Evolutionary conservation across 2,329 filamentous ascomycete species (phyloP).

Genomic region (Colletotrichum endophyticum): DNA sequence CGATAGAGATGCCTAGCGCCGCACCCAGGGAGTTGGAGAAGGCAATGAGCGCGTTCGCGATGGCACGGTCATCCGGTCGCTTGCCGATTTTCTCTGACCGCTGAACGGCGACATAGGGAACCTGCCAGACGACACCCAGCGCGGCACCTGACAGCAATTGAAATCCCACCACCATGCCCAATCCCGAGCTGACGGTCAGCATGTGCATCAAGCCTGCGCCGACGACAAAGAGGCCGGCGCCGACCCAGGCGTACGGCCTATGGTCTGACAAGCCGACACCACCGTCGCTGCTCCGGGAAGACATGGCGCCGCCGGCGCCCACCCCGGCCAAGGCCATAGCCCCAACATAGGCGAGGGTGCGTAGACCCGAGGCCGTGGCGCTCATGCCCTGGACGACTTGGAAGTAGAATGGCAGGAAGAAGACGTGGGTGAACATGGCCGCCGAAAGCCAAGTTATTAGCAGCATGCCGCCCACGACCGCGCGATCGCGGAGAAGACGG

Average conservation of each 20-base stretch:
- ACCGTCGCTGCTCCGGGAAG: constrained; percentile 42
- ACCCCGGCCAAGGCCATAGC: constrained; percentile 52
- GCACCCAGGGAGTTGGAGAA: background rate
- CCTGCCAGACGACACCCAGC: background rate
- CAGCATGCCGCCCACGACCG: constrained; percentile 42
- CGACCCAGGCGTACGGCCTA: constrained; percentile 37
- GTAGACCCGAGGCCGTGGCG: constrained; percentile 57
- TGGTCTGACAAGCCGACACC: background rate
- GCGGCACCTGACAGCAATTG: constrained; percentile 33
- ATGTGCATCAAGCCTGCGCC: constrained; percentile 61
- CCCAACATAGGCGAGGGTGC: constrained; percentile 53
- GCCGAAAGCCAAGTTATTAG: constrained; percentile 35
- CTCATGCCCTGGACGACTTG: constrained; percentile 56
- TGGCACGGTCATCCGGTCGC: background rate
- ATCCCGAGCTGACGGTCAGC: constrained; percentile 52
- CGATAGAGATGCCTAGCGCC: background rate
- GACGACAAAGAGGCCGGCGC: constrained; percentile 44
- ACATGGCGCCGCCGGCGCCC: constrained; percentile 44
- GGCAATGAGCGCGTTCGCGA: background rate
- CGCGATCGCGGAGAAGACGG: constrained; percentile 48
- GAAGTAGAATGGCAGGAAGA: constrained; percentile 50
- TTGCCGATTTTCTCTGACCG: background rate
- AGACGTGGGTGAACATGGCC: constrained; percentile 30
- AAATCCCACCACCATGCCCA: constrained; percentile 55
- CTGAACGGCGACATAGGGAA: background rate